phyloP scores from a whole-genome alignment of 2,329 filamentous ascomycete genomes.

The Penicillium verrucosum region DNA sequence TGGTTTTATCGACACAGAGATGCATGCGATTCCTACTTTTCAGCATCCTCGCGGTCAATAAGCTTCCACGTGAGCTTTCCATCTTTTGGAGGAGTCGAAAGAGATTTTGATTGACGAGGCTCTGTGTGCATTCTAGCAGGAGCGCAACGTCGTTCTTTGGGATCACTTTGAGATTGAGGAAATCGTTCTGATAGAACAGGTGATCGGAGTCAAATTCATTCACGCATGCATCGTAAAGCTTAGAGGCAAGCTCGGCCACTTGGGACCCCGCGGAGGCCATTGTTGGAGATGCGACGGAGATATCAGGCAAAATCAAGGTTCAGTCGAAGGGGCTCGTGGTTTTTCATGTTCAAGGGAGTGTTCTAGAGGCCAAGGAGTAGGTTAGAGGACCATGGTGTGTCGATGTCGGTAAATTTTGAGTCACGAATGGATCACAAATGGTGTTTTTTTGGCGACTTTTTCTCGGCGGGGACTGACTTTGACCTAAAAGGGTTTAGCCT shows the following conservation, averaged over 20 bases:
- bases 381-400: conserved; percentile 21
- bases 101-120: conserved; percentile 46
- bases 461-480: conserved; percentile 23
- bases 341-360: conserved; percentile 33
- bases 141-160: conserved; percentile 43
- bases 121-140: conserved; percentile 45
- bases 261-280: conserved; percentile 38
- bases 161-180: conserved; percentile 43
- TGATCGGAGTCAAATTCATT: conserved; percentile 41
- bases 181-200: conserved; percentile 47
- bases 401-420: conserved; percentile 9
- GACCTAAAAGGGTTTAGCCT: conserved; percentile 20
- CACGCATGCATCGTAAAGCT: conserved; percentile 46
- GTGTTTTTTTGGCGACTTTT: conserved; percentile 32
- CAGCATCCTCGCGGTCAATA: conserved; percentile 47
- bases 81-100: conserved; percentile 45
- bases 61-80: conserved; percentile 49
- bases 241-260: conserved; percentile 41
- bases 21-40: conserved; percentile 40
- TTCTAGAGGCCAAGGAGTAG: conserved; percentile 12
- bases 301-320: conserved; percentile 25
- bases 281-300: conserved; percentile 21
- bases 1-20: neutral
- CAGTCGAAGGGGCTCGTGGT: conserved; percentile 28
- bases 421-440: conserved; percentile 16